Percentiles rank a stretch among this genome's conserved stretches.
Conservation (phyloP, 495 filamentous ascomycete species). For the Beverwykella pulmonaria region DNA sequence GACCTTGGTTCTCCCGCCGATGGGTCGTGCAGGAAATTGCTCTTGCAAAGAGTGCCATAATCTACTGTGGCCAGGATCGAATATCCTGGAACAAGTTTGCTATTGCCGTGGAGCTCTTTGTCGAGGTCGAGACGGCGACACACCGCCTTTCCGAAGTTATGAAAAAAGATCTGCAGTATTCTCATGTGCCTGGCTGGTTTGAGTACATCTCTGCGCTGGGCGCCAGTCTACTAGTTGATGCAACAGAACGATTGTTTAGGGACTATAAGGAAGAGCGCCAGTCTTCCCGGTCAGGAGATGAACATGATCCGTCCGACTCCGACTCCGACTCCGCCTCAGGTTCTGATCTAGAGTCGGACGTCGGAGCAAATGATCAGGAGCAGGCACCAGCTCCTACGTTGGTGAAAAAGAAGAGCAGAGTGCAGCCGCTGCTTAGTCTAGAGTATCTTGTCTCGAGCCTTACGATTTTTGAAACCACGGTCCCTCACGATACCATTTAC, state of each 20-base stretch:
- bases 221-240: slow-evolving; percentile 45
- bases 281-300: too few relatives aligned
- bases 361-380: too few relatives aligned
- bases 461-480: slow-evolving; percentile 21
- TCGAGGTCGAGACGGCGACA: slow-evolving; percentile 35
- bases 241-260: slow-evolving; percentile 44
- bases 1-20: slow-evolving; percentile 28
- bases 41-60: slow-evolving; percentile 14
- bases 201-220: slow-evolving; percentile 44
- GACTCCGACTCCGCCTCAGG: too few relatives aligned
- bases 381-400: too few relatives aligned
- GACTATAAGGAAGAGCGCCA: slow-evolving; percentile 31
- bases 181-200: slow-evolving; percentile 17
- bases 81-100: slow-evolving; percentile 31
- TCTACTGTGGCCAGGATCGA: slow-evolving; percentile 26
- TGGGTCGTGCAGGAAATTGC: slow-evolving; percentile 38
- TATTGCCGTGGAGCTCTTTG: slow-evolving; percentile 34
- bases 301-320: too few relatives aligned
- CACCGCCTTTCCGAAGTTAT: slow-evolving; percentile 36
- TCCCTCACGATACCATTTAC: slow-evolving; percentile 32
- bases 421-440: slow-evolving; percentile 30
- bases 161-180: slow-evolving; percentile 15
- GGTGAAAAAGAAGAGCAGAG: too few relatives aligned
- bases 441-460: slow-evolving; percentile 35
- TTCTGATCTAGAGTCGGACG: too few relatives aligned